phyloP scores from a whole-genome alignment of 139 green algal species.

The Yamagishiella unicocca region DNA sequence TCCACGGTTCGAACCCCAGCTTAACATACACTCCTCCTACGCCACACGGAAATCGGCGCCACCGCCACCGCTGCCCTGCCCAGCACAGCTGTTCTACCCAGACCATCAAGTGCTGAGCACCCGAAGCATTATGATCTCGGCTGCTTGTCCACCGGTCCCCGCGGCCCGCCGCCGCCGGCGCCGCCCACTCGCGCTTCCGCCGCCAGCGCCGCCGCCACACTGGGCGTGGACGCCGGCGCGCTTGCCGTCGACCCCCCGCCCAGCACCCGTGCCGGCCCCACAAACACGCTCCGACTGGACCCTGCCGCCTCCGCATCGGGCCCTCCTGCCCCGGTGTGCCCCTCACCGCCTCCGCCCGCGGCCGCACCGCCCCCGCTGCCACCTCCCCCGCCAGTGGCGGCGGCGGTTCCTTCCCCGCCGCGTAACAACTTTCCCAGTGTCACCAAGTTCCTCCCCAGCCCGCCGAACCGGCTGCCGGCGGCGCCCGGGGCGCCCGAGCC shows the following conservation, averaged over 20 bases:
- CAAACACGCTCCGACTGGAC: not conserved
- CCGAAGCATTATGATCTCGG: not conserved
- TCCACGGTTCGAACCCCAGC: not conserved
- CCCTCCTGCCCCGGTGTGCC: too few species aligned
- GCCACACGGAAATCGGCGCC: not conserved
- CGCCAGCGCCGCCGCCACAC: slow-evolving; percentile 31
- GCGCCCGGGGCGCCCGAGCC: not conserved
- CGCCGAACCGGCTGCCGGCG: not conserved
- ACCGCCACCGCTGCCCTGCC: not conserved
- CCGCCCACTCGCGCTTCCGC: slow-evolving; percentile 31
- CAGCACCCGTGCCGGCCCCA: not conserved
- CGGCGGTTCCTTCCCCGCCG: too few species aligned
- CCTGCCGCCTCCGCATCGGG: not conserved
- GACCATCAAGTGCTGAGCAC: too few species aligned
- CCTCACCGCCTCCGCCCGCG: not conserved
- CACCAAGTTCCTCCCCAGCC: not conserved
- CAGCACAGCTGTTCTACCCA: not conserved
- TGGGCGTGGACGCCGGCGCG: not conserved
- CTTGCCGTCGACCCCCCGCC: not conserved
- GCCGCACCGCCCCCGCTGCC: not conserved
- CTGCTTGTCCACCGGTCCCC: not conserved
- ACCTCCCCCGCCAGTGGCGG: not conserved
- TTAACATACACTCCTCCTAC: not conserved
- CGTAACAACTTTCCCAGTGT: not conserved
- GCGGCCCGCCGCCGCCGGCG: not conserved